Evolutionary conservation across 2,329 filamentous ascomycete species (phyloP).

Genomic region (Pestalotiopsis fici): DNA sequence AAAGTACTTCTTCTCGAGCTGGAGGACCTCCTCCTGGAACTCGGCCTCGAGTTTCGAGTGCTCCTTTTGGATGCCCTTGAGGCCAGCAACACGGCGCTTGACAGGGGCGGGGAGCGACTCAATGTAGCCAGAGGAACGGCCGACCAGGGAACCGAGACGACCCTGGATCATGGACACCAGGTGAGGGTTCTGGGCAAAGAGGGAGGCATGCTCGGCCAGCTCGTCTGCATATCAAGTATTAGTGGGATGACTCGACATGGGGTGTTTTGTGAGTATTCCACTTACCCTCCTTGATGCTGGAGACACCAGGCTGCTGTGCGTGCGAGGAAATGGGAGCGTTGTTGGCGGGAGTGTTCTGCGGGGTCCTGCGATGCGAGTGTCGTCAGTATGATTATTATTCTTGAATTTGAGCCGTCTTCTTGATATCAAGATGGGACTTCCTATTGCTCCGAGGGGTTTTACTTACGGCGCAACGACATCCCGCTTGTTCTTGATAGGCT

Average conservation of each 20-base stretch:
- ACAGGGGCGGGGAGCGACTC: slow-evolving; percentile 90
- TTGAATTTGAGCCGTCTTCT: background rate
- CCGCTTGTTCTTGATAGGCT: slow-evolving; percentile 66
- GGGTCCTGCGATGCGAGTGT: slow-evolving; percentile 68
- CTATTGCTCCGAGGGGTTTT: background rate
- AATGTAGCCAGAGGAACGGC: slow-evolving; percentile 95
- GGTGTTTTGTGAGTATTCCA: slow-evolving; percentile 20
- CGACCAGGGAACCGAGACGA: slow-evolving; percentile 89
- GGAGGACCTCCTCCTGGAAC: slow-evolving; percentile 97
- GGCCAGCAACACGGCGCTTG: slow-evolving; percentile 87
- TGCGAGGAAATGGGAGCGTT: slow-evolving; percentile 97
- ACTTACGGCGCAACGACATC: slow-evolving; percentile 62
- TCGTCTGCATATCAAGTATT: slow-evolving; percentile 66
- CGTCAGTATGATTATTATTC: slow-evolving; percentile 10
- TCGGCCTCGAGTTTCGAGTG: slow-evolving; percentile 97
- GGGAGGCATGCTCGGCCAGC: slow-evolving; percentile 77
- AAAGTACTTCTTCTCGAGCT: slow-evolving; percentile 99
- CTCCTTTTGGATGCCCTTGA: slow-evolving; percentile 98
- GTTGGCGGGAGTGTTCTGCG: slow-evolving; percentile 95
- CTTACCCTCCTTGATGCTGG: slow-evolving; percentile 97
- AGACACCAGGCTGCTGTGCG: slow-evolving; percentile 90
- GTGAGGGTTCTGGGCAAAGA: slow-evolving; percentile 94
- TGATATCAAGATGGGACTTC: background rate
- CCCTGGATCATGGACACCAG: slow-evolving; percentile 98
- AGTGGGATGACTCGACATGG: slow-evolving; percentile 14